phyloP scores from a whole-genome alignment of 139 green algal genomes.

The Chlorella ohadii region DNA sequence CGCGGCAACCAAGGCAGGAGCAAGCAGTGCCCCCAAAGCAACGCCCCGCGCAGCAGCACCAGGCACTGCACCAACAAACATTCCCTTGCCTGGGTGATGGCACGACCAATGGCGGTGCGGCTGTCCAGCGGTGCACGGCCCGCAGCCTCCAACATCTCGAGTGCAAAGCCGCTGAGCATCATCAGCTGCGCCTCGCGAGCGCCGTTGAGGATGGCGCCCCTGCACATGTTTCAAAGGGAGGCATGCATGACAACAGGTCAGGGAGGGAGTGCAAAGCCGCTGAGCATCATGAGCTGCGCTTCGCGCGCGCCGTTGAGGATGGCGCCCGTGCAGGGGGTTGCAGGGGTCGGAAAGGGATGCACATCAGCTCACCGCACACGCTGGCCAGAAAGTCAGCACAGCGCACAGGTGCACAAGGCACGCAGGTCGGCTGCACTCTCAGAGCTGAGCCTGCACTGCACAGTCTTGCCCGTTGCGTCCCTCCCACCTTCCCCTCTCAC shows the following conservation, averaged over 20 bases:
- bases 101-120: conserved; percentile 25
- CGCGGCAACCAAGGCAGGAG: too few species aligned
- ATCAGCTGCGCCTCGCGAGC: conserved; percentile 16
- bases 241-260: too few species aligned
- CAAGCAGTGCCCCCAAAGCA: too few species aligned
- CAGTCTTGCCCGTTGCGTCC: too few species aligned
- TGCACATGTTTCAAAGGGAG: too few species aligned
- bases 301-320: neutral
- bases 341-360: too few species aligned
- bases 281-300: conserved; percentile 25
- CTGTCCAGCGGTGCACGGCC: conserved; percentile 19
- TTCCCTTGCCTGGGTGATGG: conserved; percentile 11
- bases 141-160: conserved; percentile 23
- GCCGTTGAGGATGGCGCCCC: conserved; percentile 7
- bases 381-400: too few species aligned
- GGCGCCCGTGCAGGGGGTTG: conserved; percentile 26
- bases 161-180: conserved; percentile 7
- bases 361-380: too few species aligned
- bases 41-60: too few species aligned
- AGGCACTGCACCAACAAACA: neutral
- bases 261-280: conserved; percentile 4
- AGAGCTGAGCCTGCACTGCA: too few species aligned
- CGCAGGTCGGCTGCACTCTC: too few species aligned
- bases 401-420: too few species aligned
- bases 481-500: neutral